phyloP scores from a whole-genome alignment of 2,329 filamentous ascomycete genomes.

The Talaromyces sp. region DNA sequence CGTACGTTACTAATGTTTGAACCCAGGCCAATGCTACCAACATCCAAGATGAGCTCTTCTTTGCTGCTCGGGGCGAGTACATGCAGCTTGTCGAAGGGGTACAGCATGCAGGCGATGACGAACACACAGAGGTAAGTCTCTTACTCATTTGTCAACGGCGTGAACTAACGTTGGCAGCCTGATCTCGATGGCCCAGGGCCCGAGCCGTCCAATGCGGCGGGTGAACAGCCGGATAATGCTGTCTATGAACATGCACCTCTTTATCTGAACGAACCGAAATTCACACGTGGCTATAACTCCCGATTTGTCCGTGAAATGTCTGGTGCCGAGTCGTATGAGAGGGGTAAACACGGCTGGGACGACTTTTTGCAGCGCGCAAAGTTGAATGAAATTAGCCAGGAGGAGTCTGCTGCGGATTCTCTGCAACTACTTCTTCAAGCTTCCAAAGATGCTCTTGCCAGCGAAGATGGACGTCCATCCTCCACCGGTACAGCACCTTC shows the following conservation, averaged over 20 bases:
- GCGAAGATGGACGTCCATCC: constrained; percentile 15
- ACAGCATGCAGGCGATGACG: constrained; percentile 40
- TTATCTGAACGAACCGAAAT: constrained; percentile 25
- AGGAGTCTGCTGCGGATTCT: constrained; percentile 24
- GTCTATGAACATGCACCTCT: constrained; percentile 30
- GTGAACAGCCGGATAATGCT: constrained; percentile 29
- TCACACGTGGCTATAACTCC: constrained; percentile 36
- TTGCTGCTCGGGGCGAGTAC: constrained; percentile 39
- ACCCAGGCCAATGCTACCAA: constrained; percentile 27
- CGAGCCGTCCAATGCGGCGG: not conserved
- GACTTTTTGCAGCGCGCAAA: constrained; percentile 40
- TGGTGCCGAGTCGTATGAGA: constrained; percentile 35
- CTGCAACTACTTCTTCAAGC: constrained; percentile 31
- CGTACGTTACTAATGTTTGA: constrained; percentile 4
- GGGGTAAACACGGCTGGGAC: constrained; percentile 37
- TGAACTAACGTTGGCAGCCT: constrained; percentile 12
- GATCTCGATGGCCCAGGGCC: constrained; percentile 8
- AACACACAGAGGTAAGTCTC: constrained; percentile 33
- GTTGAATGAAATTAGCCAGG: constrained; percentile 36
- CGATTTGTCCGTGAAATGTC: constrained; percentile 32
- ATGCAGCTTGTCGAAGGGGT: constrained; percentile 39
- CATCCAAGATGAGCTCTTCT: constrained; percentile 37
- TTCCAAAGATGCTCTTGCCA: constrained; percentile 24
- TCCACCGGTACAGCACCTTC: constrained; percentile 19
- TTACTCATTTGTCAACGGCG: not conserved